Percentiles rank a stretch among this genome's conserved stretches.
phyloP scores from a whole-genome alignment of 2,329 filamentous ascomycete species.

The Aspergillus hiratsukae region DNA sequence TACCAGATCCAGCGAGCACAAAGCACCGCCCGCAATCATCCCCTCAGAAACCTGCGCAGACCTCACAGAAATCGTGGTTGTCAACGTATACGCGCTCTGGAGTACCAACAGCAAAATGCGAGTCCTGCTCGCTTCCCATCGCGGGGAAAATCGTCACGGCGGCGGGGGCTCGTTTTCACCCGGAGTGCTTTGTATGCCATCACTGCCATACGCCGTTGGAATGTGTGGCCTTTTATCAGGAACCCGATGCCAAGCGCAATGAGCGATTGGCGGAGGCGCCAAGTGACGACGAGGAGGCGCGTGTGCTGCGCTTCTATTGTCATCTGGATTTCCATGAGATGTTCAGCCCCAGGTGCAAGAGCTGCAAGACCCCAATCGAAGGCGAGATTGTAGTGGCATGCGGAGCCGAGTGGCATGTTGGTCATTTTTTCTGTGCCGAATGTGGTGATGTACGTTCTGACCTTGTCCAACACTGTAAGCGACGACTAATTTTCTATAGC shows the following conservation, averaged over 20 bases:
- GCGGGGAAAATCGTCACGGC: conserved; percentile 86
- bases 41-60: conserved; percentile 34
- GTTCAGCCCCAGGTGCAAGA: conserved; percentile 89
- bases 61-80: conserved; percentile 32
- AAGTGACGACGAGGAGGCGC: conserved; percentile 58
- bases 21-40: conserved; percentile 22
- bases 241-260: conserved; percentile 67
- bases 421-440: conserved; percentile 98
- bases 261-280: conserved; percentile 66
- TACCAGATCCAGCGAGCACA: conserved; percentile 13
- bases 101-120: conserved; percentile 67
- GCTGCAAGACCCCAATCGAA: conserved; percentile 93
- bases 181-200: conserved; percentile 86
- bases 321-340: conserved; percentile 98
- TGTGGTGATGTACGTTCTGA: conserved; percentile 66
- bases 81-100: conserved; percentile 44
- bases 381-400: conserved; percentile 92
- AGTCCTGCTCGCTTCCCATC: conserved; percentile 78
- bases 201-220: conserved; percentile 84
- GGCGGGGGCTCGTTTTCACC: conserved; percentile 79
- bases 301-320: conserved; percentile 81
- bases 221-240: conserved; percentile 92
- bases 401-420: conserved; percentile 92
- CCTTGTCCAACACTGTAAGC: background rate
- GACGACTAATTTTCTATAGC: conserved; percentile 31